Evolutionary conservation across 306 rosid genomes (phyloP).

Genomic region (Prosopis cineraria): DNA sequence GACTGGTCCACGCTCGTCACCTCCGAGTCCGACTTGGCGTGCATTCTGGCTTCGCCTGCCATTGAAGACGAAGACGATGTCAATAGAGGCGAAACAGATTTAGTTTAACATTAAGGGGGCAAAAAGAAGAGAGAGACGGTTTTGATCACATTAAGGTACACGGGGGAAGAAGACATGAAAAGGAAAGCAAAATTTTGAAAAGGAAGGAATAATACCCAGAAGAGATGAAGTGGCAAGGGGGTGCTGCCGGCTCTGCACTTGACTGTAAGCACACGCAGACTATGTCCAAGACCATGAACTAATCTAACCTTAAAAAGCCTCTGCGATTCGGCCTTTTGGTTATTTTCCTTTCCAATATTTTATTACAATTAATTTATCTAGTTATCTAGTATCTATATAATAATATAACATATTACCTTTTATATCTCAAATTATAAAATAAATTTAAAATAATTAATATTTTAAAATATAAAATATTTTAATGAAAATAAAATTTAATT

Average conservation of each 20-base stretch:
- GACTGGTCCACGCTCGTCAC: slow-evolving; percentile 78
- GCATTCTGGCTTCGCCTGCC: slow-evolving; percentile 46
- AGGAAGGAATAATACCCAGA: background rate
- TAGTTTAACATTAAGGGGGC: background rate
- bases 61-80: background rate
- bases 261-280: background rate
- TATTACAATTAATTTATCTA: background rate
- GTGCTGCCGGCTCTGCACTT: background rate
- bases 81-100: background rate
- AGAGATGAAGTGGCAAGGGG: slow-evolving; percentile 15
- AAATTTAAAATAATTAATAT: no score
- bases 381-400: no score
- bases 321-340: background rate
- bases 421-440: no score
- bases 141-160: background rate
- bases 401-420: no score
- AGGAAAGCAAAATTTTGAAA: background rate
- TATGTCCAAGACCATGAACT: background rate
- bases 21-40: slow-evolving; percentile 85
- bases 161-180: background rate
- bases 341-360: background rate
- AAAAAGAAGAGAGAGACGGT: background rate
- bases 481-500: no score
- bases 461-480: no score
- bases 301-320: no score